Base-by-base conservation (phyloP, 164 flowering plant genomes). In the Aristolochia fimbriata region DNA sequence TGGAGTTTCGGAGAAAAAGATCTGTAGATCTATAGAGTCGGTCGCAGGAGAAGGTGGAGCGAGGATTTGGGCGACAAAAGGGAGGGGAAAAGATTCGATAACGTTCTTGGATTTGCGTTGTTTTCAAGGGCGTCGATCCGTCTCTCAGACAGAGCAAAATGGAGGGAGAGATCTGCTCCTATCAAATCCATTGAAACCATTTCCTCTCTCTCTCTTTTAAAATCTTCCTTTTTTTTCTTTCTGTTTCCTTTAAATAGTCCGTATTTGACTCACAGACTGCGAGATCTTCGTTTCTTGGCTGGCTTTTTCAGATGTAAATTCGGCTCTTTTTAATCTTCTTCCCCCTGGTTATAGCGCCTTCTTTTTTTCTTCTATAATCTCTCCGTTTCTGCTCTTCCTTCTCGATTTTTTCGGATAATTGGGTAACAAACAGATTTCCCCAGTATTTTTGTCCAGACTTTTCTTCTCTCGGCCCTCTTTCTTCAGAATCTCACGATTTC, bases 1-100 rank as follows among this genome's bases (percentile, higher is more conserved):
- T 19, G 58, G 43, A 37, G 31, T 16, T 56, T 31, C 12, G 58
- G 57, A 20, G 49, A 16, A 20, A 33, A 19, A 51, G 64, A 61
- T 25, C 22, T 12, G 15, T 13, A 27, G 13, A 30, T 49, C 55
- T 21, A 61, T 30, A 51, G 58, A 52, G 58, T 46, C 65, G 65
- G 65, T 59, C 62, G 13, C 53, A 60, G 56, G 25, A 65, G 62
- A 67, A 74, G 74, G 79, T 72, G 68, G 79, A 75, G 79, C 82
- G 75, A 75, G 72, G 68, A 74, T 73, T 65, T 75, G 79, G 81
- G 72, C 79, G 70, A 81, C 12, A 71, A 66, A 64, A 20, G 71
- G 51, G 61, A 31, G 24, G 43, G 45, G 60, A 56, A 60, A 63
- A 51, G 60, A 51, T 63, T 59, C 48, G 55, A 21, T 51, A 33